These are phyloP conservation scores for Penicillium subrubescens DNA, from an alignment of 495 filamentous ascomycete genomes.

Conservation along the genomic window DNA sequence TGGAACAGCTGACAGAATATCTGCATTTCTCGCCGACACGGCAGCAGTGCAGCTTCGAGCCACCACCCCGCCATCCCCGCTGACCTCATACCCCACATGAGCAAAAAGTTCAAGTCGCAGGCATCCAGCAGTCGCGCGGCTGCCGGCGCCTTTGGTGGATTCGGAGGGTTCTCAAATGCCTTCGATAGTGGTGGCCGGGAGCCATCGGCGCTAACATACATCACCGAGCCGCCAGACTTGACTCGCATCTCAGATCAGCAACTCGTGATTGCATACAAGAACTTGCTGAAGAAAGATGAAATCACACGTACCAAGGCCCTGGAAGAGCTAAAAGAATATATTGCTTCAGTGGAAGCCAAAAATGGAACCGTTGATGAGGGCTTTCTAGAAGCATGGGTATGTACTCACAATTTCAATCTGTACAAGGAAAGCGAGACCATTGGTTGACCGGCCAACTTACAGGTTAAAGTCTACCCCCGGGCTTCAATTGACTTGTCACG, in stretches of 20 bases:
- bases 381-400: constrained; percentile 84
- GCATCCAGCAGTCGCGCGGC: constrained; percentile 72
- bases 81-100: constrained; percentile 56
- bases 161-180: constrained; percentile 47
- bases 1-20: not conserved
- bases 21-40: constrained; percentile 8
- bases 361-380: constrained; percentile 68
- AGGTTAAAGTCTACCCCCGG: constrained; percentile 86
- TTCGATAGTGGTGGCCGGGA: constrained; percentile 49
- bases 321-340: constrained; percentile 74
- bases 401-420: constrained; percentile 35
- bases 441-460: constrained; percentile 7
- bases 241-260: constrained; percentile 75
- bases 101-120: constrained; percentile 70
- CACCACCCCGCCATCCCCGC: constrained; percentile 32
- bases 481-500: constrained; percentile 83
- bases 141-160: constrained; percentile 49
- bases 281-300: constrained; percentile 87
- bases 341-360: constrained; percentile 49
- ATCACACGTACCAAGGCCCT: constrained; percentile 92
- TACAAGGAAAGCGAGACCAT: not conserved
- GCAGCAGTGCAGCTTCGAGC: constrained; percentile 8
- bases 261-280: constrained; percentile 86
- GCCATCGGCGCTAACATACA: constrained; percentile 73
- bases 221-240: constrained; percentile 82